These are phyloP conservation scores for Niveomyces coronatus DNA, from an alignment of 2,329 filamentous ascomycete species.

Conservation along the genomic window DNA sequence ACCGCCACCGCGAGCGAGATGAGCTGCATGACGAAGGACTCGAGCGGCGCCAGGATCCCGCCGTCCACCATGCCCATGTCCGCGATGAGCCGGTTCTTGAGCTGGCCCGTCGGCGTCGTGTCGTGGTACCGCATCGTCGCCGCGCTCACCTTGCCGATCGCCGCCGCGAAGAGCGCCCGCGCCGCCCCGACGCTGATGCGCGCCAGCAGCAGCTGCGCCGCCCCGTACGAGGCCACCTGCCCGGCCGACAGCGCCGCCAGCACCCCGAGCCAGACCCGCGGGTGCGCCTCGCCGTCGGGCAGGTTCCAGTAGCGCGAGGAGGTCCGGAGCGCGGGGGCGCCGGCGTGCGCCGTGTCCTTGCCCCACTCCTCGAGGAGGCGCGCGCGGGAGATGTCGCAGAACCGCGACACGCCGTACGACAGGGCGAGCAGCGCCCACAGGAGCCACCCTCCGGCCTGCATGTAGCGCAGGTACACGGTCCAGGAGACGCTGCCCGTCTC, in stretches of 20 bases:
- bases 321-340: neutral
- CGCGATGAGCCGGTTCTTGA: conserved; percentile 87
- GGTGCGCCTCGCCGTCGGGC: conserved; percentile 56
- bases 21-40: conserved; percentile 56
- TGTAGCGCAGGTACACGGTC: conserved; percentile 73
- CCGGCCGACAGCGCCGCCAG: conserved; percentile 57
- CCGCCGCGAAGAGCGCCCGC: conserved; percentile 61
- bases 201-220: conserved; percentile 58
- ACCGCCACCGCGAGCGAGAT: conserved; percentile 66
- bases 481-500: conserved; percentile 61
- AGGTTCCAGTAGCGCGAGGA: conserved; percentile 21
- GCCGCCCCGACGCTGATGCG: conserved; percentile 73
- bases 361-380: conserved; percentile 87
- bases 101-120: conserved; percentile 72
- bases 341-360: conserved; percentile 40
- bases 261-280: conserved; percentile 62
- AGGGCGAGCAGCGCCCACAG: conserved; percentile 62
- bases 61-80: conserved; percentile 87
- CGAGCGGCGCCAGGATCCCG: conserved; percentile 66
- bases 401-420: conserved; percentile 52
- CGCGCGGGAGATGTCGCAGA: conserved; percentile 54
- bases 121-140: conserved; percentile 89
- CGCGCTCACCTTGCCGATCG: conserved; percentile 62
- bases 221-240: conserved; percentile 48
- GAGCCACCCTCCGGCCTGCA: conserved; percentile 65